Percentiles rank a stretch among this genome's conserved stretches.
phyloP scores from a whole-genome alignment of 2,329 filamentous ascomycete species.

The Pseudophaeomoniella oleicola region DNA sequence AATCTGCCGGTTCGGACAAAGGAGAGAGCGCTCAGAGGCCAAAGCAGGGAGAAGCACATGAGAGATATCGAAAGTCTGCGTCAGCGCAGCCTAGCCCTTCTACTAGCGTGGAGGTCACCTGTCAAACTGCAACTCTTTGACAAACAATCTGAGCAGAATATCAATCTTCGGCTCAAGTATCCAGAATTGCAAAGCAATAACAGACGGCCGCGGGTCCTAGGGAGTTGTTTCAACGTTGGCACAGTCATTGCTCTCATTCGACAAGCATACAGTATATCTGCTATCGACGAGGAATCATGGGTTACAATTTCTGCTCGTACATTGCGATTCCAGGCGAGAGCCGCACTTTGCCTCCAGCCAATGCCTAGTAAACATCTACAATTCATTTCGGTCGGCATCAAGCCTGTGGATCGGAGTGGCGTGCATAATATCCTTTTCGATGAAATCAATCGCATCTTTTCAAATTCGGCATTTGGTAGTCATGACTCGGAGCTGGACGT shows the following conservation, averaged over 20 bases:
- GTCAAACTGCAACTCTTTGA: neutral
- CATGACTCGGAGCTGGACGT: slow-evolving; percentile 29
- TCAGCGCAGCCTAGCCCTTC: slow-evolving; percentile 18
- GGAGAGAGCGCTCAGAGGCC: slow-evolving; percentile 46
- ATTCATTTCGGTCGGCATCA: slow-evolving; percentile 66
- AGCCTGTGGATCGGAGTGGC: slow-evolving; percentile 43
- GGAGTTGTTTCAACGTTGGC: slow-evolving; percentile 13
- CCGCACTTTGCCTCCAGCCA: slow-evolving; percentile 54
- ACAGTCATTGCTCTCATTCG: slow-evolving; percentile 40
- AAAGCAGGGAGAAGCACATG: slow-evolving; percentile 49
- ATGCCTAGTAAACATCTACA: slow-evolving; percentile 59
- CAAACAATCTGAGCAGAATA: neutral
- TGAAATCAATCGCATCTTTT: slow-evolving; percentile 64
- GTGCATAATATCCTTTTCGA: slow-evolving; percentile 57
- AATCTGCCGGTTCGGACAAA: slow-evolving; percentile 84
- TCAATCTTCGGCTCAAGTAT: no score
- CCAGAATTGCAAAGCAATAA: no score
- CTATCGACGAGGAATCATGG: slow-evolving; percentile 45
- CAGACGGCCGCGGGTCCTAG: neutral
- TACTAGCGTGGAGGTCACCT: slow-evolving; percentile 1
- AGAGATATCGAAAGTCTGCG: slow-evolving; percentile 30
- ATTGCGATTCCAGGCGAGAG: slow-evolving; percentile 46
- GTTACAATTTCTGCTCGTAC: slow-evolving; percentile 54
- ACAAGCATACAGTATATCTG: slow-evolving; percentile 50
- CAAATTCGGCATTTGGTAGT: slow-evolving; percentile 60